Conservation (phyloP, 495 filamentous ascomycete species). For the Neurospora hispaniola region DNA sequence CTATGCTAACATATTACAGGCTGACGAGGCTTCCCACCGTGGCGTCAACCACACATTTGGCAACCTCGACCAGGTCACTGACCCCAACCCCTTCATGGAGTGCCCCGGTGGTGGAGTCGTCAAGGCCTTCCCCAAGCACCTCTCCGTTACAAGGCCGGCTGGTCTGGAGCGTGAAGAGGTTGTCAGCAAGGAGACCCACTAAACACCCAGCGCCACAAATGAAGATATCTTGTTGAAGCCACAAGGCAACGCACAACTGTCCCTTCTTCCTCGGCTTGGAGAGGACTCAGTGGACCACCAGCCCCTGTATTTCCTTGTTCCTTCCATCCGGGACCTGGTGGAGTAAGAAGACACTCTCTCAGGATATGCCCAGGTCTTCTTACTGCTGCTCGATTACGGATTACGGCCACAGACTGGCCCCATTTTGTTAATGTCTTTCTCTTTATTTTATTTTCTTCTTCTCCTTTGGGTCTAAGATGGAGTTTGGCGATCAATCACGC, state of each 20-base stretch:
- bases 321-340: not conserved
- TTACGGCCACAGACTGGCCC: not conserved
- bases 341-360: not conserved
- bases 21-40: constrained; percentile 85
- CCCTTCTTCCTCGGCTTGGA: not conserved
- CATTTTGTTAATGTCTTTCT: not conserved
- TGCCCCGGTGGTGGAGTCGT: constrained; percentile 31
- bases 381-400: not conserved
- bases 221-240: not conserved
- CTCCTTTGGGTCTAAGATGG: not conserved
- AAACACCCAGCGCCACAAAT: not conserved
- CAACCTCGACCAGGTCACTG: constrained; percentile 67
- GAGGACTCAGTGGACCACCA: not conserved
- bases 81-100: constrained; percentile 79
- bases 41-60: constrained; percentile 92
- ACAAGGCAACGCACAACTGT: not conserved
- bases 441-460: not conserved
- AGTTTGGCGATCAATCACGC: not conserved
- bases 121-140: constrained; percentile 34
- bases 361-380: not conserved
- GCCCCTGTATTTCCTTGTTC: not conserved
- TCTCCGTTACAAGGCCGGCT: constrained; percentile 50
- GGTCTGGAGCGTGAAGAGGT: constrained; percentile 82
- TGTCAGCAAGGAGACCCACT: not conserved
- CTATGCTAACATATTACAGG: constrained; percentile 22